phyloP scores from a whole-genome alignment of 768 basidiomycete species.

The Tulasnella sp. region DNA sequence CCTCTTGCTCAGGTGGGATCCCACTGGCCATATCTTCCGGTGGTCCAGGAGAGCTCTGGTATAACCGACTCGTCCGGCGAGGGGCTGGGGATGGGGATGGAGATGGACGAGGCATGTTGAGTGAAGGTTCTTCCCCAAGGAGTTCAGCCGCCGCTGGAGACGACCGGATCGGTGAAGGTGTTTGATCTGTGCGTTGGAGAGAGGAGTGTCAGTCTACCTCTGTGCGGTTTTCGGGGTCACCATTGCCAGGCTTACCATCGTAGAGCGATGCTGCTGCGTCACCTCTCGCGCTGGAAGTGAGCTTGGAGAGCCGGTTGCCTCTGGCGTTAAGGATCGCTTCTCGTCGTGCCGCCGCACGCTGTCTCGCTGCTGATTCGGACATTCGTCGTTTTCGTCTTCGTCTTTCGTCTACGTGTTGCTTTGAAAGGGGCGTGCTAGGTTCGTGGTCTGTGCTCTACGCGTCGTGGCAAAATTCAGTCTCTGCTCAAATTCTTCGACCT shows the following conservation, averaged over 20 bases:
- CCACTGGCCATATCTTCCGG: slow-evolving; percentile 24
- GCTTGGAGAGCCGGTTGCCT: slow-evolving; percentile 65
- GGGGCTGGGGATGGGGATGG: slow-evolving; percentile 26
- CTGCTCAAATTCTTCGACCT: too few species aligned
- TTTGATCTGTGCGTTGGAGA: slow-evolving; percentile 32
- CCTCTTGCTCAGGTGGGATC: slow-evolving; percentile 56
- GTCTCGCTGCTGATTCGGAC: slow-evolving; percentile 26
- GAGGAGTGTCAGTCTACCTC: too few species aligned
- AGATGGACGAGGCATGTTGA: slow-evolving; percentile 28
- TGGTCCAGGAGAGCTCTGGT: slow-evolving; percentile 20
- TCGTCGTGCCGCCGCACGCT: slow-evolving; percentile 67
- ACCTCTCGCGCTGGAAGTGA: slow-evolving; percentile 66
- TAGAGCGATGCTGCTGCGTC: slow-evolving; percentile 53
- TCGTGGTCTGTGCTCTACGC: too few species aligned
- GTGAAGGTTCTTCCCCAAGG: slow-evolving; percentile 31
- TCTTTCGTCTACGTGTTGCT: neutral
- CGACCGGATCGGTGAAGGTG: slow-evolving; percentile 32
- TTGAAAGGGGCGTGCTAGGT: neutral
- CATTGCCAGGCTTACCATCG: slow-evolving; percentile 38
- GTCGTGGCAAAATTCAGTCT: too few species aligned
- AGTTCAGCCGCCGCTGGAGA: slow-evolving; percentile 25
- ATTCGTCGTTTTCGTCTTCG: neutral
- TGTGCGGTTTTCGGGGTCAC: too few species aligned
- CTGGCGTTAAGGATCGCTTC: slow-evolving; percentile 69
- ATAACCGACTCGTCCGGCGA: slow-evolving; percentile 19